Conservation (phyloP, 2,329 filamentous ascomycete species). For the Botryotinia globosa region DNA sequence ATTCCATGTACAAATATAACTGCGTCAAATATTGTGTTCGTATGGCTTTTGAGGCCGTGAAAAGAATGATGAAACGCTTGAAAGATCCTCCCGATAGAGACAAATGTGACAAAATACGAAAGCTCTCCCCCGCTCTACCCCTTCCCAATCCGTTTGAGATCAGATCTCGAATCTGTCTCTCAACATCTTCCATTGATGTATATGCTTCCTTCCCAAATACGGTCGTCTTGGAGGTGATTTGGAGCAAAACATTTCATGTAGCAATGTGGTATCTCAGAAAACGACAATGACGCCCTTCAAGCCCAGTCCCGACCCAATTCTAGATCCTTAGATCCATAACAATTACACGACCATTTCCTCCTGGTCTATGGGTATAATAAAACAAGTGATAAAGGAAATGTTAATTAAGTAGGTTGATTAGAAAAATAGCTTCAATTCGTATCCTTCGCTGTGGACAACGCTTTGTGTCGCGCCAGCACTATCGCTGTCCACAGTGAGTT, state of each 20-base stretch:
- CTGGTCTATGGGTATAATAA: slow-evolving; percentile 32
- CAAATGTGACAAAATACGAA: background rate
- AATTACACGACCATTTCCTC: slow-evolving; percentile 34
- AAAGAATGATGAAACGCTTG: background rate
- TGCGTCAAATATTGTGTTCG: slow-evolving; percentile 16
- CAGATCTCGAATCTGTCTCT: background rate
- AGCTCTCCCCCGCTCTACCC: background rate
- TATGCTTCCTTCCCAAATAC: slow-evolving; percentile 1
- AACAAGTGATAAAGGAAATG: slow-evolving; percentile 19
- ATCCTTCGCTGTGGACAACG: slow-evolving; percentile 34
- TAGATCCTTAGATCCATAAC: slow-evolving; percentile 26
- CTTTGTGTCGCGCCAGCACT: slow-evolving; percentile 29
- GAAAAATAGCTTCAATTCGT: slow-evolving; percentile 39
- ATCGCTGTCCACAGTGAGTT: slow-evolving; percentile 40
- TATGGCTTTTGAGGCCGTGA: background rate
- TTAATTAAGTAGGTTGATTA: slow-evolving; percentile 31
- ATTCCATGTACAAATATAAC: slow-evolving; percentile 14
- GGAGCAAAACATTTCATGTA: slow-evolving; percentile 8
- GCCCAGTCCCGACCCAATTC: slow-evolving; percentile 13
- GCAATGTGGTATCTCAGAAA: slow-evolving; percentile 19
- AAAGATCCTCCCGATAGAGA: background rate
- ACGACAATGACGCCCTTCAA: slow-evolving; percentile 18
- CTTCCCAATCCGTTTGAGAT: background rate
- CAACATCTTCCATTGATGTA: background rate
- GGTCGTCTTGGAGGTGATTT: slow-evolving; percentile 3